Evolutionary conservation across 306 rosid species (phyloP).

Genomic region (Castanopsis chinensis): DNA sequence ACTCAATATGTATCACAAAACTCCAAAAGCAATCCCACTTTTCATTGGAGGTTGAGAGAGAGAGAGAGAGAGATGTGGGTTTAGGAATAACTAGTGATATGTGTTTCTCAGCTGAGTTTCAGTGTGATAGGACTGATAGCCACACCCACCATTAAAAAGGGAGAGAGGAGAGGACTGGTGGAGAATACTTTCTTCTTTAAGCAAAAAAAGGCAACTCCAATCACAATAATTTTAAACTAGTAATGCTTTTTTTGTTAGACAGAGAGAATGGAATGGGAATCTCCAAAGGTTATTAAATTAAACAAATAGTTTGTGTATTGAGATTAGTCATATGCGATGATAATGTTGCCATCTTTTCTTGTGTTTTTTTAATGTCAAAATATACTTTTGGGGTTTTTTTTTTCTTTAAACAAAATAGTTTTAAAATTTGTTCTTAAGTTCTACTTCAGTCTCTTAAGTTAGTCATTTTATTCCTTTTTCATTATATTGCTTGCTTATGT

Average conservation of each 20-base stretch:
- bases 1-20: background rate
- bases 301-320: too few relatives aligned
- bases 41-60: constrained; percentile 12
- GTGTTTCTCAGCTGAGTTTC: background rate
- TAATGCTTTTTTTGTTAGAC: background rate
- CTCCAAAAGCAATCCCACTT: constrained; percentile 37
- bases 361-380: too few relatives aligned
- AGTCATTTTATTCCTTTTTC: too few relatives aligned
- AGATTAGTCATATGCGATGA: too few relatives aligned
- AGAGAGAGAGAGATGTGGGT: background rate
- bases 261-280: too few relatives aligned
- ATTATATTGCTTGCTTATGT: too few relatives aligned
- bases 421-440: too few relatives aligned
- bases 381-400: too few relatives aligned
- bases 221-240: background rate
- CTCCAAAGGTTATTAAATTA: too few relatives aligned
- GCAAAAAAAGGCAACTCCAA: background rate
- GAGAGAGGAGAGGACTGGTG: constrained; percentile 21
- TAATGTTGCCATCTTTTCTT: too few relatives aligned
- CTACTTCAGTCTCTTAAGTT: too few relatives aligned
- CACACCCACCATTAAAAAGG: constrained; percentile 39
- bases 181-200: constrained; percentile 14
- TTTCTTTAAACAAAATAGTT: too few relatives aligned
- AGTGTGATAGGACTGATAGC: constrained; percentile 21
- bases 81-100: background rate